Evolutionary conservation across 2,329 filamentous ascomycete genomes (phyloP).

Genomic region (Tympanopsis confertula): DNA sequence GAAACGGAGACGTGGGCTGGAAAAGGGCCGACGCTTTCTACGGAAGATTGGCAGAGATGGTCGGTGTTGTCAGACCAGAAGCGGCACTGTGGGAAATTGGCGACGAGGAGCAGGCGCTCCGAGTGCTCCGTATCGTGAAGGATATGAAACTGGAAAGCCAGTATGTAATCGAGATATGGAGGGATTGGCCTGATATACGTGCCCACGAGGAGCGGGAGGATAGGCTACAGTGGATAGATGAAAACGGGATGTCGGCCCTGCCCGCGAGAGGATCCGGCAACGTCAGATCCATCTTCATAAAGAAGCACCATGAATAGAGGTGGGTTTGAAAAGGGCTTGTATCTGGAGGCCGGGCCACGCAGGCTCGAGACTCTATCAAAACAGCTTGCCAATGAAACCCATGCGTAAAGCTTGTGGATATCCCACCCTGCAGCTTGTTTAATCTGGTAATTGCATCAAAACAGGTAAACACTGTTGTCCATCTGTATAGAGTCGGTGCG

Average conservation of each 20-base stretch:
- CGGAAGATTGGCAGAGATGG: conserved; percentile 45
- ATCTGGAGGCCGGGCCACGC: neutral
- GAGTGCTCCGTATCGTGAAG: conserved; percentile 31
- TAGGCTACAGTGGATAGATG: conserved; percentile 9
- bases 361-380: neutral
- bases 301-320: too few species aligned
- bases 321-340: neutral
- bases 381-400: neutral
- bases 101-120: conserved; percentile 52
- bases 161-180: conserved; percentile 54
- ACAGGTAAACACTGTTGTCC: too few species aligned
- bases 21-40: conserved; percentile 48
- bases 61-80: conserved; percentile 32
- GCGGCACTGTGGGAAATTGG: conserved; percentile 62
- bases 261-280: conserved; percentile 35
- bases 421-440: too few species aligned
- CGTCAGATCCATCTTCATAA: conserved; percentile 30
- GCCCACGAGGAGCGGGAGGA: conserved; percentile 14
- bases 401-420: neutral
- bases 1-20: neutral
- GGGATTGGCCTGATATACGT: conserved; percentile 46
- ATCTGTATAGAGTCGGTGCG: too few species aligned
- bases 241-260: conserved; percentile 19
- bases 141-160: conserved; percentile 28
- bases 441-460: too few species aligned